Base-by-base conservation (phyloP, 2,329 filamentous ascomycete genomes). In the Davidsoniella australis region DNA sequence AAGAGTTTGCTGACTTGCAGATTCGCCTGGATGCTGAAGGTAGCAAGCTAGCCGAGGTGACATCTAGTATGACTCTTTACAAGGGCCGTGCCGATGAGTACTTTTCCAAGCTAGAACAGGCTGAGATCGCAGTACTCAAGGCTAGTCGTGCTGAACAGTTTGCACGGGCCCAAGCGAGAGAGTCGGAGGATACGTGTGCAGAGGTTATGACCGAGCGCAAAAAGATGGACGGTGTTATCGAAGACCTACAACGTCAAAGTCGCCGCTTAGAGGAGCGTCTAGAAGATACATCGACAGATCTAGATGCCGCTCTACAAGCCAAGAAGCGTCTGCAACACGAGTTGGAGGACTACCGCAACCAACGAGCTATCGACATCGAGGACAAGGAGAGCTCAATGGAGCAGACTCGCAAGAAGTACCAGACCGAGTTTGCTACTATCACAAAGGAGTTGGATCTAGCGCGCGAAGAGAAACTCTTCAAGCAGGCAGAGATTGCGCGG, bases 241-340 rank as follows among this genome's bases (percentile, higher is more conserved):
- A 96, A 59, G 88, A 96, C 60, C 69, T 95, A 44, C 87, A 95
- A 62, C 80, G 85, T 38, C 83, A 91, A 61, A 86, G 85, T 52
- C 88, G 95, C 62, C 80, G 84, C 41, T 80, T 89, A 44, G 89
- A 96, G 59, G 89, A 94, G 67, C 83, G 81, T 59, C 72, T 95
- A 45, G 89, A 96, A 60, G 89, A 98, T 60, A 69, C 94, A 41
- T 85, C 85, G 20, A 89, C 89, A 0, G 89, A 98, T 61, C 74
- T 95, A 7, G 82, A 93, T 53, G 80, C 80, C 17, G 85, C 84
- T 2, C 70, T 85, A 16, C 88, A 95, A 66, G 79, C 86, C 17
- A 94, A 94, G 73, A 94, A 88, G 66, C 78, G 89, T 52, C 78
- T 96, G 20, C 89, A 98, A 63, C 88, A 96, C 60, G 89, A 98